Evolutionary conservation across 1,284 basidiomycete genomes (phyloP).

Genomic region (Moesziomyces sp.): DNA sequence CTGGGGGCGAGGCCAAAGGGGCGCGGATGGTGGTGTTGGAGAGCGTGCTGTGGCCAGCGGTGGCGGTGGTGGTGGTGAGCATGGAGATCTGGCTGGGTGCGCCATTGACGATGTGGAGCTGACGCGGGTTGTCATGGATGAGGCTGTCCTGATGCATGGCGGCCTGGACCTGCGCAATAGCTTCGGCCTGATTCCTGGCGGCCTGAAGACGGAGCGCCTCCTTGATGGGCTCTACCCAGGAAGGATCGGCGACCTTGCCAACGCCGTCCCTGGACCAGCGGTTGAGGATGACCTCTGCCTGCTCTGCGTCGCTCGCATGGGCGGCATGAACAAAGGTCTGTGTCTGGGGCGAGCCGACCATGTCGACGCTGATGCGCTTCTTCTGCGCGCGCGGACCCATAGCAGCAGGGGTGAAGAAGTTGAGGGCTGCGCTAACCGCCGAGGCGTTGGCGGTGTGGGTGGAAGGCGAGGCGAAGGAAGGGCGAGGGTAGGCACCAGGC

Average conservation of each 20-base stretch:
- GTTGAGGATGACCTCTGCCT: constrained; percentile 86
- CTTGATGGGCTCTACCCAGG: constrained; percentile 90
- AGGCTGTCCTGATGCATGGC: constrained; percentile 70
- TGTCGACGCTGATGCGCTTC: constrained; percentile 63
- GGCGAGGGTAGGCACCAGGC: constrained; percentile 38
- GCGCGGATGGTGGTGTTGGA: constrained; percentile 31
- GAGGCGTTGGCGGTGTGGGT: constrained; percentile 40
- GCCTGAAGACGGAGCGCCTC: constrained; percentile 75
- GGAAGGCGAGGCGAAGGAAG: constrained; percentile 25
- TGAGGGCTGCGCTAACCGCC: constrained; percentile 35
- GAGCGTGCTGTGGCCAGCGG: constrained; percentile 49
- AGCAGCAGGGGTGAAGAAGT: constrained; percentile 38
- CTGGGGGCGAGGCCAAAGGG: constrained; percentile 14
- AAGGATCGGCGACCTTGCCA: constrained; percentile 74
- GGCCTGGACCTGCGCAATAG: constrained; percentile 78
- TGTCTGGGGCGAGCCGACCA: constrained; percentile 55
- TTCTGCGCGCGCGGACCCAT: constrained; percentile 53
- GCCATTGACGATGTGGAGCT: constrained; percentile 61
- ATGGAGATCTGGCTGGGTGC: constrained; percentile 51
- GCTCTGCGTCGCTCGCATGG: constrained; percentile 91
- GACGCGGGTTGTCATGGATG: constrained; percentile 65
- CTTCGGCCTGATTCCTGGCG: constrained; percentile 78
- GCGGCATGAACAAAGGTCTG: constrained; percentile 76
- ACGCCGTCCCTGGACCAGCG: constrained; percentile 91
- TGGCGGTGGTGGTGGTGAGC: constrained; percentile 52